These are phyloP conservation scores for Aspergillus pseudoglaucus DNA, from an alignment of 2,329 filamentous ascomycete genomes.

Conservation along the genomic window DNA sequence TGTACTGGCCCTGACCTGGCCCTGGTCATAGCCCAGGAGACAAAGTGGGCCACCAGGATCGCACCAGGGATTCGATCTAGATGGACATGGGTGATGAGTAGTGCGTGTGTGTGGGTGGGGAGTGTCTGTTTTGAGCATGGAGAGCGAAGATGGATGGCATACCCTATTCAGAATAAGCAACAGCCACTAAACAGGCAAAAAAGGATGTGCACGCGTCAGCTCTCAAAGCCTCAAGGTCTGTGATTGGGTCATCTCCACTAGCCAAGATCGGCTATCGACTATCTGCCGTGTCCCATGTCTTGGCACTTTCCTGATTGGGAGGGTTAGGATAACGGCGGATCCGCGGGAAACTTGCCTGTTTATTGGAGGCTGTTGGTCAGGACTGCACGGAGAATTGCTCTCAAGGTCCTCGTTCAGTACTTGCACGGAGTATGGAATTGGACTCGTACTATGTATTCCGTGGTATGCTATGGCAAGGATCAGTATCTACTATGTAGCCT, in stretches of 20 bases:
- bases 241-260: conserved; percentile 24
- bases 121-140: neutral
- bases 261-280: conserved; percentile 36
- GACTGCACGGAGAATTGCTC: too few species aligned
- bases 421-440: too few species aligned
- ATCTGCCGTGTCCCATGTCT: conserved; percentile 25
- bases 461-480: too few species aligned
- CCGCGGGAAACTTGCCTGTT: too few species aligned
- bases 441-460: too few species aligned
- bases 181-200: conserved; percentile 4
- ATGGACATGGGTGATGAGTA: too few species aligned
- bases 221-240: conserved; percentile 11
- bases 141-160: neutral
- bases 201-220: conserved; percentile 31
- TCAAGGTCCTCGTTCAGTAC: too few species aligned
- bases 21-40: neutral
- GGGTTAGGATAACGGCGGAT: too few species aligned
- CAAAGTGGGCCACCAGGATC: neutral
- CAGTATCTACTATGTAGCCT: too few species aligned
- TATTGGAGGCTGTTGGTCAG: too few species aligned
- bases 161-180: neutral
- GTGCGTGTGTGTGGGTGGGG: neutral
- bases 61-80: neutral
- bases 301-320: neutral
- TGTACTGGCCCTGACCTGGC: too few species aligned